These are phyloP conservation scores for Yamadazyma oceani DNA, from an alignment of 1,139 yeast species.

Conservation along the genomic window DNA sequence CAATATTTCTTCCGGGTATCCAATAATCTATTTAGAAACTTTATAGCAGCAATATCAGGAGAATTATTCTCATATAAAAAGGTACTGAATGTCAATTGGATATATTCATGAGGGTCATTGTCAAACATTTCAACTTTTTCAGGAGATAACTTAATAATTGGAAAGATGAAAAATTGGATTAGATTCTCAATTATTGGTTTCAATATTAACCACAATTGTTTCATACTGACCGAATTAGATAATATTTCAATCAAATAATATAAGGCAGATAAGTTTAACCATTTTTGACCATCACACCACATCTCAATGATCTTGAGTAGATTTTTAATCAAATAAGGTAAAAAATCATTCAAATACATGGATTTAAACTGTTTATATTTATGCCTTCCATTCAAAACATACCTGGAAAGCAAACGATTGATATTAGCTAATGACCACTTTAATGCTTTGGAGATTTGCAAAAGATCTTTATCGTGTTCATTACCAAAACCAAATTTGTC, in stretches of 20 bases:
- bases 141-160: constrained; percentile 72
- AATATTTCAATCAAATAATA: constrained; percentile 65
- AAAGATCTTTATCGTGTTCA: constrained; percentile 37
- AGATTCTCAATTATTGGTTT: constrained; percentile 69
- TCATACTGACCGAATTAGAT: constrained; percentile 68
- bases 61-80: constrained; percentile 54
- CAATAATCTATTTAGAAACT: constrained; percentile 63
- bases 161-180: constrained; percentile 73
- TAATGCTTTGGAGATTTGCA: constrained; percentile 63
- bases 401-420: constrained; percentile 70
- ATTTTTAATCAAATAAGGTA: constrained; percentile 71
- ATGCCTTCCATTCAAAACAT: constrained; percentile 58
- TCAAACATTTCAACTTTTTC: constrained; percentile 75
- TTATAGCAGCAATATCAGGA: constrained; percentile 70
- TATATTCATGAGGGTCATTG: constrained; percentile 87
- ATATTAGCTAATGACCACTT: constrained; percentile 90
- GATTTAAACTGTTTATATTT: constrained; percentile 51
- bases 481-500: constrained; percentile 14
- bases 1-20: constrained; percentile 64
- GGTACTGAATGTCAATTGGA: constrained; percentile 69
- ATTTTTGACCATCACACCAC: constrained; percentile 66
- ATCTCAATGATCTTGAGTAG: constrained; percentile 65
- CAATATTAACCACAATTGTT: constrained; percentile 67
- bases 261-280: constrained; percentile 70
- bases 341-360: constrained; percentile 52